Base-by-base conservation (phyloP, 768 basidiomycete genomes). In the Gloeostereum incarnatum region DNA sequence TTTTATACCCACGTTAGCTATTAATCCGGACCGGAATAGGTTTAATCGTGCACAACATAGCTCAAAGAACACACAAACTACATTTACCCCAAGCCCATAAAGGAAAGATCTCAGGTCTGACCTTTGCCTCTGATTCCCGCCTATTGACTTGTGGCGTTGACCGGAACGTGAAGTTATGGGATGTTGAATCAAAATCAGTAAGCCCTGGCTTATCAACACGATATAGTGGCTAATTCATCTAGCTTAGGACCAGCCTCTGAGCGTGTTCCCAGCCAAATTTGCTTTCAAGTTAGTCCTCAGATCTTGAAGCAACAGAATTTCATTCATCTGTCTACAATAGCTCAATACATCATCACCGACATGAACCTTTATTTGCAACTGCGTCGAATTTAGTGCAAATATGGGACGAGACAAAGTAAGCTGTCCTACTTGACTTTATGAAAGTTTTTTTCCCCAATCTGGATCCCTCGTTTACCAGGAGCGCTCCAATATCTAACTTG, bases 381-480 rank as follows among this genome's bases (percentile, higher is more conserved):
- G 92, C 91, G 2, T 94, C 91, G 0, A 89, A 83, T 49, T 72
- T 75, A 34, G 92, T 99, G 5, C 94, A 98, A 56, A 72, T 99
- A 47, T 99, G 96, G 96, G 96, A 99, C 49, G 91, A 97, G 59
- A 93, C 83, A 25, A 90, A 90, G 87, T 90, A 39, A n/a, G 78
- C 51, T 18, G 1, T 34, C 10, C 23, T 31, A n/a, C n/a, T n/a
- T n/a, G n/a, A n/a, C n/a, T n/a, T n/a, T n/a, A n/a, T 20, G 22
- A 23, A 29, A 23, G 31, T 30, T 29, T 11, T 26, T 21, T 23
- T 29, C 20, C 25, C 31, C n/a, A 29, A 40, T 44, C 9, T 39
- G 21, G 29, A 34, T 24, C 31, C 27, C 43, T 36, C 44, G 19
- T 18, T 31, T 30, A 41, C 3, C 42, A 90, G 88, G 68, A 89